Conservation (phyloP, 345 rosid genomes). For the Arabis alpina region DNA sequence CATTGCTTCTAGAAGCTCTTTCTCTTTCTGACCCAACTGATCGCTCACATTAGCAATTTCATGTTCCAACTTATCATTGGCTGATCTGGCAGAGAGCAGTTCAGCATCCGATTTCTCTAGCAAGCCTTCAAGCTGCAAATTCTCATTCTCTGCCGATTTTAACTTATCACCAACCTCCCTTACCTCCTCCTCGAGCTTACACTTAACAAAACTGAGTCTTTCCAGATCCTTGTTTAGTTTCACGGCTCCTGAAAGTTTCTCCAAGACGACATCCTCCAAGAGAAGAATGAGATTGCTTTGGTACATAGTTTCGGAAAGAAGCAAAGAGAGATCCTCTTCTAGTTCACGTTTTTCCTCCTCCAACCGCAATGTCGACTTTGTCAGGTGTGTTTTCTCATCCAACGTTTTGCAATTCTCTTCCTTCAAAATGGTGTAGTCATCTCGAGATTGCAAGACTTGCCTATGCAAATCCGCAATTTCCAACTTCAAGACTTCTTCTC, state of each 20-base stretch:
- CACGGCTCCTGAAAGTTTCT: slow-evolving; percentile 53
- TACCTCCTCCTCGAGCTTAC: slow-evolving; percentile 59
- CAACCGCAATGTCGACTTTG: slow-evolving; percentile 48
- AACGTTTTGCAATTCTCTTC: slow-evolving; percentile 56
- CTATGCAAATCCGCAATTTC: slow-evolving; percentile 56
- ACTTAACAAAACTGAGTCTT: slow-evolving; percentile 52
- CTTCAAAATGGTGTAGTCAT: slow-evolving; percentile 50
- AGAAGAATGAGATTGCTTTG: slow-evolving; percentile 61
- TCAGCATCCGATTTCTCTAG: slow-evolving; percentile 47
- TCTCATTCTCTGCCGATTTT: slow-evolving; percentile 46
- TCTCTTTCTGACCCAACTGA: slow-evolving; percentile 51
- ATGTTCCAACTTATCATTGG: slow-evolving; percentile 49
- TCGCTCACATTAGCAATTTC: slow-evolving; percentile 54
- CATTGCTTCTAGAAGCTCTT: slow-evolving; percentile 51
- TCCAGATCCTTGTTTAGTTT: slow-evolving; percentile 49
- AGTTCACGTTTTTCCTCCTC: slow-evolving; percentile 53
- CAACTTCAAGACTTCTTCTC: slow-evolving; percentile 60
- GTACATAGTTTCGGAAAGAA: slow-evolving; percentile 56
- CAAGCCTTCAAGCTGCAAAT: slow-evolving; percentile 47
- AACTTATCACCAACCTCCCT: slow-evolving; percentile 49
- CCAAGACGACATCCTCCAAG: slow-evolving; percentile 54
- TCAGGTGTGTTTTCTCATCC: slow-evolving; percentile 56
- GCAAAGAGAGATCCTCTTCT: slow-evolving; percentile 62
- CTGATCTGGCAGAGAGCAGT: slow-evolving; percentile 50
- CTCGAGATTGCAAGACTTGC: slow-evolving; percentile 53